A percentile compares a stretch with the other conserved stretches of the same genome.
phyloP scores from a whole-genome alignment of 1,284 basidiomycete species.

The Testicularia cyperi region DNA sequence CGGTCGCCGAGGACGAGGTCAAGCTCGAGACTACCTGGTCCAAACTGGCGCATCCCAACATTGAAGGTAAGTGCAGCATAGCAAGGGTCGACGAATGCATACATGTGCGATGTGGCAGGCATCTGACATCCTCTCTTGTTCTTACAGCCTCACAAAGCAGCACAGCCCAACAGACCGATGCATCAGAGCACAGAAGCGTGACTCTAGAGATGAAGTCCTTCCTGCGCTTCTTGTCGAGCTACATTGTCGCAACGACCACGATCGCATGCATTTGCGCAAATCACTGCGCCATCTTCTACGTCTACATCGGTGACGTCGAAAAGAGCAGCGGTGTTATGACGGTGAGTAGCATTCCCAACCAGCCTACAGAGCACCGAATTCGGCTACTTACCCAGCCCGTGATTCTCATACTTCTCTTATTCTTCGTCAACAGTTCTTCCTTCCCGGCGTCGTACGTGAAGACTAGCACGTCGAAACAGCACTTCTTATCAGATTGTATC shows the following conservation, averaged over 20 bases:
- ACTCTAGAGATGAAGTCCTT: conserved; percentile 55
- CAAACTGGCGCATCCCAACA: conserved; percentile 43
- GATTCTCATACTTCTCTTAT: neutral
- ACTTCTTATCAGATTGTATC: no score
- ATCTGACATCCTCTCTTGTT: neutral
- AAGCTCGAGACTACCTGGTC: conserved; percentile 57
- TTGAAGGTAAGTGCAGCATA: conserved; percentile 13
- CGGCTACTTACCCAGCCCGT: no score
- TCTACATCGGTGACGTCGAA: conserved; percentile 56
- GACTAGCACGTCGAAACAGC: conserved; percentile 20
- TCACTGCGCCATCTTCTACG: conserved; percentile 60
- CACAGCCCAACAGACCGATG: conserved; percentile 17
- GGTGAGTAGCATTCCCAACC: no score
- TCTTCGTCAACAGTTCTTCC: conserved; percentile 25
- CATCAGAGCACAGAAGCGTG: conserved; percentile 36
- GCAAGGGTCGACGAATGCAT: no score
- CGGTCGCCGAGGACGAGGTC: conserved; percentile 38
- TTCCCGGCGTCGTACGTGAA: conserved; percentile 37
- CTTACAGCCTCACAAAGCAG: conserved; percentile 18
- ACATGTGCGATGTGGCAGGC: no score
- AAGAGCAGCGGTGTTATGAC: conserved; percentile 47
- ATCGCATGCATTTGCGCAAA: conserved; percentile 57
- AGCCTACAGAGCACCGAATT: no score
- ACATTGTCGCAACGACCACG: conserved; percentile 53
- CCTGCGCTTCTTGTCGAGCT: conserved; percentile 53